A percentile compares a stretch with the other conserved stretches of the same genome.
phyloP scores from a whole-genome alignment of 2,329 filamentous ascomycete species.

The Chaetothyriales sp. region DNA sequence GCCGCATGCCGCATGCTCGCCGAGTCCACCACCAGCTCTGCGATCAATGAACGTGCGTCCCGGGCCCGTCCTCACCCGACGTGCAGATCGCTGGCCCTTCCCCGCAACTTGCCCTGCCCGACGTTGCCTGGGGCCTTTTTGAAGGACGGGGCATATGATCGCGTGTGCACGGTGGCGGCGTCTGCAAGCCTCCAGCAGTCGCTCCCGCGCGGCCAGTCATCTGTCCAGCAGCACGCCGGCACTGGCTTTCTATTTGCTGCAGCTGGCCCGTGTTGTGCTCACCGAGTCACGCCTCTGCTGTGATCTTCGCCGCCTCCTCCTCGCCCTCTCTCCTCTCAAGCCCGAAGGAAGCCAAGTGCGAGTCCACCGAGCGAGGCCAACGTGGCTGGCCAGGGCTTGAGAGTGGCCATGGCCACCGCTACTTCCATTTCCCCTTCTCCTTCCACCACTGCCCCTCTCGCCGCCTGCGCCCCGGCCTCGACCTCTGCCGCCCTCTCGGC shows the following conservation, averaged over 20 bases:
- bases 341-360: background rate
- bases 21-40: background rate
- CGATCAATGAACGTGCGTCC: background rate
- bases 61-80: background rate
- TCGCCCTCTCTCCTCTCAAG: conserved; percentile 2
- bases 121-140: background rate
- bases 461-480: too few species aligned
- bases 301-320: background rate
- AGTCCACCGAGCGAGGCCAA: too few species aligned
- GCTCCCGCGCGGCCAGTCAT: too few species aligned
- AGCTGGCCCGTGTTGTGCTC: background rate
- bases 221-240: background rate
- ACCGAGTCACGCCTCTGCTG: background rate
- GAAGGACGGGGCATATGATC: background rate
- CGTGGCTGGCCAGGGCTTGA: background rate
- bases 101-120: background rate
- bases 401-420: too few species aligned
- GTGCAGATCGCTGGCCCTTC: background rate
- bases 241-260: background rate
- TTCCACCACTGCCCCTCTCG: too few species aligned
- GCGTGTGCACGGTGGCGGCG: too few species aligned
- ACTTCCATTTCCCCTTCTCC: background rate
- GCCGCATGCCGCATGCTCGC: background rate
- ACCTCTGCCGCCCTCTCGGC: too few species aligned
- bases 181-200: too few species aligned